Base-by-base conservation (phyloP, 805 yeast genomes). In the Blastobotrys mokoenaii region DNA sequence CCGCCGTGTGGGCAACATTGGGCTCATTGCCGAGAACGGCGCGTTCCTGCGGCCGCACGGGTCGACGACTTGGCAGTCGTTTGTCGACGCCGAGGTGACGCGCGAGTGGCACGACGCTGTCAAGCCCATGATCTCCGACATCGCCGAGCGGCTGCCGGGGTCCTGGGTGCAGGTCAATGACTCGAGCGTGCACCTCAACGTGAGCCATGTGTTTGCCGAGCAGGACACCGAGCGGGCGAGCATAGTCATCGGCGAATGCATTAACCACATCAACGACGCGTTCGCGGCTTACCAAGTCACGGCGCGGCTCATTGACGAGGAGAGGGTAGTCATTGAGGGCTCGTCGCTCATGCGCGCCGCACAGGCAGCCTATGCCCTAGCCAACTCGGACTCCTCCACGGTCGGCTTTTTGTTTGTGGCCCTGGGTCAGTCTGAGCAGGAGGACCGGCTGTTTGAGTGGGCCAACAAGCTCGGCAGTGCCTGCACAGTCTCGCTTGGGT, bases 21-120 rank as follows among this genome's bases (percentile, higher is more conserved):
- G 97, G 0, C 68, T 90, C 43, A 79, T 90, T 51, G 95, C 96
- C 1, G 97, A 89, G 62, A 81, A 82, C 58, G 97, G 97, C 32
- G 94, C 87, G 0, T 86, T 75, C 56, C 71, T 90, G 30, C 80
- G 64, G 20, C 54, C 55, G 9, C 52, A 49, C 33, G 59, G 59
- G 7, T 48, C 40, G 22, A 63, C 68, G 12, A 63, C 68, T 10
- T 86, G 95, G 95, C 64, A 74, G 40, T 71, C 82, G 1, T 68
- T 82, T 17, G 76, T 78, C 27, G 75, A 77, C 46, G 77, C 76
- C 49, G 22, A 38, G 17, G 37, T 38, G 25, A 40, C 44, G 14
- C 25, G 38, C 12, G 66, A 66, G 15, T 83, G 90, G 88, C 71
- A 79, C 61, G 71, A 72, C 2, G 71, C 76, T 32, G 78, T 83